Evolutionary conservation across 345 rosid species (phyloP), one percentile per base, ranked within the genome.

Genomic region (Xanthoceras sorbifolium): DNA sequence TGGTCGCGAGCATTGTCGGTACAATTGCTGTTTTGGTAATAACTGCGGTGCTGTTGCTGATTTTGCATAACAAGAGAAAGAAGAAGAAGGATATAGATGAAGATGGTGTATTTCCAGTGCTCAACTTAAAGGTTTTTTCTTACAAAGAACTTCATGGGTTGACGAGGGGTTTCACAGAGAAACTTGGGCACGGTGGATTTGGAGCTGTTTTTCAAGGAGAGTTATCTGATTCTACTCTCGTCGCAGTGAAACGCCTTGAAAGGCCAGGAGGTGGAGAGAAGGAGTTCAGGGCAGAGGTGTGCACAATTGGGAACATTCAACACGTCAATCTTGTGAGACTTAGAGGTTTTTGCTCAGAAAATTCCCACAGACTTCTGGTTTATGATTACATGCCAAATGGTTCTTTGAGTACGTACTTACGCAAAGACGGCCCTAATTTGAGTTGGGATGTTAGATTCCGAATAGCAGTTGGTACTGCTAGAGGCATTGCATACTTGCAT

Each of bases 231-330:
- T 80, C 91, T 38, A 77, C 82, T n/a, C 76, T 2, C 2, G 80
- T 90, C 23, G 93, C 94, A 1, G 92, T 90, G 65, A 90, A 90
- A 79, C 89, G 91, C 81, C 85, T 90, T 8, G 91, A 89, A 65
- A 78, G 88, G 72, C 92, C 86, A 1, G 88, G 89, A 23, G 84
- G 89, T 15, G 94, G 90, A 0, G 90, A 89, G 78, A 86, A 78
- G 36, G 89, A 84, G 76, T 91, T 91, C 74, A 73, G 89, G 40
- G 91, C 94, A 9, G 94, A 91, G 86, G 91, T 91, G 20, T 81
- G 89, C 80, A 86, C 94, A 29, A 89, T 91, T 59, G 93, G 94
- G 64, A 91, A 85, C 77, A 85, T 91, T n/a, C 94, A 91, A 66
- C 94, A 91, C 71, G 85, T 91, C n/a, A 89, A 84, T 80, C 86